Base-by-base conservation (phyloP, 2,329 filamentous ascomycete genomes). In the Hirsutella thompsonii region DNA sequence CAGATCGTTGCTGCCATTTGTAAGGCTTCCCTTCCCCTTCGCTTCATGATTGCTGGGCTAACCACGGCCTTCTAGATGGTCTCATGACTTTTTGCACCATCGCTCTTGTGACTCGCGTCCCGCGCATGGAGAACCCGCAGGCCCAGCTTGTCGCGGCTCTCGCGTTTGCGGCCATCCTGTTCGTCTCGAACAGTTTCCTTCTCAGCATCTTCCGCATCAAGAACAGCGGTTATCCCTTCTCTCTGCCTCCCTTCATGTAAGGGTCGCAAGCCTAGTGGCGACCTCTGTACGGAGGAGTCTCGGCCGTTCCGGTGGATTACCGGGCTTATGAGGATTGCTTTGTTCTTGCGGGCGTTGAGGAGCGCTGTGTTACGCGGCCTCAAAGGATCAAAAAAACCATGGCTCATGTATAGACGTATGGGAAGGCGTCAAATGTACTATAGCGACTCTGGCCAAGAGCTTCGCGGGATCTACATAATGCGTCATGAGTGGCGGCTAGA, bases 221-320 rank as follows among this genome's bases (percentile, higher is more conserved):
- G 79, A 98, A 96, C 58, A 79, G 80, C 28, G 87, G 87, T 20
- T 98, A 98, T 63, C 89, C 89, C 14, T 95, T 96, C 66, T 88
- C 80, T 56, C 72, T 98, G 46, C 92, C 92, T 42, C 92, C 92
- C 10, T 96, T 98, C 62, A 70, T 79, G 64, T 79, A 61, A 54
- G 44, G 19, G 20, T 11, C 23, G 23, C 23, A 26, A 6, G 6
- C 37, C 34, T 37, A 39, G 44, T 36, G 35, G 14, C 20, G 14
- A 29, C 21, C 13, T 36, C 6, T 9, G 3, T 19, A 19, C 34
- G 16, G 10, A 18, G 32, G 32, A 2, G n/a, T 5, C 9, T 18
- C 18, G n/a, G 23, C 11, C 11, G 23, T 6, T 26, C 16, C 18
- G 32, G n/a, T 18, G n/a, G 32, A 18, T 8, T 34, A 16, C 32